Evolutionary conservation across 1,139 yeast genomes (phyloP), one percentile per base, ranked within the genome.

Genomic region (Casaregolazyma suthepensis): DNA sequence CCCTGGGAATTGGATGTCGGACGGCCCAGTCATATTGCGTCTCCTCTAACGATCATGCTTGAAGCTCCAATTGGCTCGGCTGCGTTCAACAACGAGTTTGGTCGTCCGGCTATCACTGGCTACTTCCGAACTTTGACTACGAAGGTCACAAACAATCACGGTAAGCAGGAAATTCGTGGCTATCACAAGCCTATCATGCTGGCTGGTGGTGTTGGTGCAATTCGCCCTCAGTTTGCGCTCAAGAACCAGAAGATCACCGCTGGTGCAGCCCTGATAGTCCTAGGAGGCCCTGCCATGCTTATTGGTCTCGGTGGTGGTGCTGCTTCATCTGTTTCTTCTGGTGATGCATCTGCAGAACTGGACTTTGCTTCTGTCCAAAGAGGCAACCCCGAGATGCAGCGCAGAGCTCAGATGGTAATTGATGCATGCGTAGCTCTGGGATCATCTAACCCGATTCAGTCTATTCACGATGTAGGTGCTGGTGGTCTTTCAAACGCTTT

Each of bases 271-370:
- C 78, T 94, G 60, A 88, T 94, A 67, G 99, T 94, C 26, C 81
- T 94, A 53, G 99, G 99, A 67, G 99, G 99, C 56, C 96, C 91
- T 64, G 87, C 91, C n/a, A 93, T 94, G 99, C 81, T 94, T 64
- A 93, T 94, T 72, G 99, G 99, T 66, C 80, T 93, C 56, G 99
- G 99, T 66, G 99, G 99, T 67, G 99, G 99, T 74, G 99, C 99
- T 48, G 99, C 99, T 9, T 93, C 99, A 5, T 88, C 96, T 9
- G 81, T 91, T 52, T 82, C 96, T 17, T 87, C 97, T 23, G 97
- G 98, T 65, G 97, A 90, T 70, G 96, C 96, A 51, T 87, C 96
- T 46, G 96, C 88, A 19, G 96, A 86, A 60, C 80, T 94, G 62
- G 99, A 94, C 75, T 94, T 91, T 73, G 99, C 99, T 18, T 91